Evolutionary conservation across 2,329 filamentous ascomycete genomes (phyloP).

Genomic region (Botryotinia convoluta): DNA sequence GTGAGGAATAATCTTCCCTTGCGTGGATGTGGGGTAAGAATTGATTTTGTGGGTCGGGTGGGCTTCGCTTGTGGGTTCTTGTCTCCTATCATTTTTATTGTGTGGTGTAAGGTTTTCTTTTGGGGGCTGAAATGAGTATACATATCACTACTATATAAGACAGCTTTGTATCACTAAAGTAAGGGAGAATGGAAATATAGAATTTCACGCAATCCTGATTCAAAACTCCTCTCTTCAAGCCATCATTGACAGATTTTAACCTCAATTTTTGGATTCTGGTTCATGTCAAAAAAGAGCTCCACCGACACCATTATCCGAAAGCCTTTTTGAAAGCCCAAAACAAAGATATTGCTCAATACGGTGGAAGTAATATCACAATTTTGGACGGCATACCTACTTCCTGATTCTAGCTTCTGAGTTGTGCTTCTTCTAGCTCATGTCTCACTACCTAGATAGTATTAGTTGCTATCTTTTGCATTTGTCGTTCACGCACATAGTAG

Average conservation of each 20-base stretch:
- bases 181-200: not conserved
- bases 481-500: not conserved
- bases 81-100: not conserved
- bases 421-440: not conserved
- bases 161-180: not conserved
- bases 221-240: not conserved
- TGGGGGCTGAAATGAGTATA: too few relatives aligned
- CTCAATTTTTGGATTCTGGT: not conserved
- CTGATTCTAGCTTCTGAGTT: not conserved
- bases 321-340: not conserved
- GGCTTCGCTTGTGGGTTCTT: not conserved
- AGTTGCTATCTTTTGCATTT: not conserved
- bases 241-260: not conserved
- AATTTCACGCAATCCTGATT: not conserved
- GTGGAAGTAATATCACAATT: fast-evolving
- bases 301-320: not conserved
- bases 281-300: not conserved
- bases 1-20: not conserved
- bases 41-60: not conserved
- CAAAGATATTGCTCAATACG: fast-evolving
- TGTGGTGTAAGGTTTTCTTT: too few relatives aligned
- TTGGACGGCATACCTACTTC: not conserved
- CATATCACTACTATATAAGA: too few relatives aligned
- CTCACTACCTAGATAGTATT: not conserved
- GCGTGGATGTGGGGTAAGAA: not conserved